A percentile compares a stretch with the other conserved stretches of the same genome.
These are phyloP conservation scores for Rhizoctonia solani DNA, from an alignment of 1,284 basidiomycete species.

Conservation along the genomic window DNA sequence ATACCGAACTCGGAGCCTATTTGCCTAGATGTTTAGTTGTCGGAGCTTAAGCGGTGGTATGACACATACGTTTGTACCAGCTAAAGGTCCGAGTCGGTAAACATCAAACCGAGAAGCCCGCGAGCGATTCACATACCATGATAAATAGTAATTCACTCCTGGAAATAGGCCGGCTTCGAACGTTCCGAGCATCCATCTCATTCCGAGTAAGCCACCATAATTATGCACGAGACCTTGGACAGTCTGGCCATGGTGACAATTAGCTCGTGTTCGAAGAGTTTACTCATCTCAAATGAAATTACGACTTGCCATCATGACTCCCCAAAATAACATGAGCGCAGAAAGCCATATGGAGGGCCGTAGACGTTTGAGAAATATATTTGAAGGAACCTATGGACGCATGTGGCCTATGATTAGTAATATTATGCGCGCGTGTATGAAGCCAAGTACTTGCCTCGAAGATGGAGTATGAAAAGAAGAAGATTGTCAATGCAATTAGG, in stretches of 20 bases:
- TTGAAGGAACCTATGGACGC: conserved; percentile 17
- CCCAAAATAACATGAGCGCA: conserved; percentile 35
- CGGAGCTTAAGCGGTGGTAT: neutral
- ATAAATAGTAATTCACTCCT: conserved; percentile 49
- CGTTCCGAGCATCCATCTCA: conserved; percentile 38
- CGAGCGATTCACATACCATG: conserved; percentile 33
- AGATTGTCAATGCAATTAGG: conserved; percentile 36
- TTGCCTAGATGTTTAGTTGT: neutral
- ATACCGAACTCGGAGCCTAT: conserved; percentile 42
- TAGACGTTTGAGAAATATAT: conserved; percentile 36
- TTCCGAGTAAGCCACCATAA: conserved; percentile 45
- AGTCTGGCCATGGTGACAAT: neutral
- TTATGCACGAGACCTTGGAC: conserved; percentile 45
- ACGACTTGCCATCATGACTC: conserved; percentile 35
- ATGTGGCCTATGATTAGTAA: neutral
- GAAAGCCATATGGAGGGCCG: conserved; percentile 33
- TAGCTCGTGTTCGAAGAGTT: neutral
- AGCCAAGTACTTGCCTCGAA: conserved; percentile 15
- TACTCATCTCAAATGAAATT: neutral
- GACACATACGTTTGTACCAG: conserved; percentile 32
- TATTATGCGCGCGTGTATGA: neutral
- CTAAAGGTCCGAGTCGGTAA: neutral
- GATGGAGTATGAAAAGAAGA: conserved; percentile 40
- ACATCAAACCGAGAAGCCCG: neutral
- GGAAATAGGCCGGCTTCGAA: conserved; percentile 46